A percentile compares a stretch with the other conserved stretches of the same genome.
Evolutionary conservation across 371 early-diverging fungal species (phyloP).

Genomic region (Rozella allomycis): DNA sequence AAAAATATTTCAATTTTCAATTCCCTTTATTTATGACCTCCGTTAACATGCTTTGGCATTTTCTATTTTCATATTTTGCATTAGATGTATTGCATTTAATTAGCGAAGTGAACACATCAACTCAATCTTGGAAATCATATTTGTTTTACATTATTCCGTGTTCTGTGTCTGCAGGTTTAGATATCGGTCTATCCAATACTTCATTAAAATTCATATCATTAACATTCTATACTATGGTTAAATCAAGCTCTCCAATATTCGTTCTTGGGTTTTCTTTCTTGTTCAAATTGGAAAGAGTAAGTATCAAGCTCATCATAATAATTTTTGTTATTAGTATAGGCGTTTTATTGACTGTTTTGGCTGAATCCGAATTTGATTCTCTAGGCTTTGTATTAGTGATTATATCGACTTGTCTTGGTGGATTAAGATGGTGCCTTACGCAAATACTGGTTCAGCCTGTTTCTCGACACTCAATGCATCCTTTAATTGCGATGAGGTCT

Average conservation of each 20-base stretch:
- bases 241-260: constrained; percentile 66
- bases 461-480: too few species aligned
- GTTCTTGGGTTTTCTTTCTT: constrained; percentile 69
- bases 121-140: too few species aligned
- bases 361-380: constrained; percentile 44
- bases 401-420: constrained; percentile 49
- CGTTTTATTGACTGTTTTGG: constrained; percentile 56
- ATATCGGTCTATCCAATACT: constrained; percentile 69
- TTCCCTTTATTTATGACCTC: too few species aligned
- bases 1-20: too few species aligned
- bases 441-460: too few species aligned
- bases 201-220: constrained; percentile 58
- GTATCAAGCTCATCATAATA: constrained; percentile 34
- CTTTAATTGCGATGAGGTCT: too few species aligned
- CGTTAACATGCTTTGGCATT: too few species aligned
- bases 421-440: constrained; percentile 44
- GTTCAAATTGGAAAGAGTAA: constrained; percentile 55
- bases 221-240: constrained; percentile 64
- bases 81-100: too few species aligned
- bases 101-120: too few species aligned
- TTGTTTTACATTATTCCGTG: constrained; percentile 60
- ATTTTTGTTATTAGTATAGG: constrained; percentile 58
- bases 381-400: constrained; percentile 41
- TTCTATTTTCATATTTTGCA: too few species aligned
- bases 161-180: constrained; percentile 63